A percentile compares a stretch with the other conserved stretches of the same genome.
These are phyloP conservation scores for Trichopus zeylanicus DNA, from an alignment of 116 monocot genomes.

Conservation along the genomic window DNA sequence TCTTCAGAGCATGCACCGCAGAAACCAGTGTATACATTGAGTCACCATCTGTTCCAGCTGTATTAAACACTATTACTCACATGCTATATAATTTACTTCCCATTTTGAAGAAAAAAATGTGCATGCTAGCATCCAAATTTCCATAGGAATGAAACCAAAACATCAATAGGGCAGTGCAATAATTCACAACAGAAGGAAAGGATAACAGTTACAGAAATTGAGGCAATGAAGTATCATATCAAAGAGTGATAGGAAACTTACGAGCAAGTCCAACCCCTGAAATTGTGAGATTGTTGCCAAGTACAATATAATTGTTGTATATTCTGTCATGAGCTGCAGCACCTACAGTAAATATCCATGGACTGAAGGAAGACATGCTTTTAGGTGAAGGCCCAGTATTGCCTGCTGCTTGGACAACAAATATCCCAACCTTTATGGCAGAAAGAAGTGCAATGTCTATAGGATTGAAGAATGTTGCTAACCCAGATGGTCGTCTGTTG, in stretches of 20 bases:
- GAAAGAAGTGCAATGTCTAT: slow-evolving; percentile 88
- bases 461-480: slow-evolving; percentile 94
- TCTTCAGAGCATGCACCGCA: slow-evolving; percentile 66
- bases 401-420: slow-evolving; percentile 97
- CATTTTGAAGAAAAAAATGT: neutral
- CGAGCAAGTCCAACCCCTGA: slow-evolving; percentile 83
- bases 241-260: slow-evolving; percentile 37
- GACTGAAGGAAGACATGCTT: slow-evolving; percentile 94
- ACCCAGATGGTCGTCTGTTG: slow-evolving; percentile 73
- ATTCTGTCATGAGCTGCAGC: slow-evolving; percentile 81
- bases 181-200: too few species aligned
- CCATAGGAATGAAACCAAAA: neutral
- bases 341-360: slow-evolving; percentile 96
- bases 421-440: slow-evolving; percentile 81
- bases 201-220: too few species aligned
- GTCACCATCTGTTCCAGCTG: slow-evolving; percentile 80
- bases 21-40: slow-evolving; percentile 68
- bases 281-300: slow-evolving; percentile 75
- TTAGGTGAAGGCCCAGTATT: slow-evolving; percentile 87
- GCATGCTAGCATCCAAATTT: neutral
- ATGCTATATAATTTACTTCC: too few species aligned
- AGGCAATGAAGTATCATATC: neutral
- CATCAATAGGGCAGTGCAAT: too few species aligned
- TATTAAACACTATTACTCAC: slow-evolving; percentile 9
- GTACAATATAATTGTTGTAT: slow-evolving; percentile 64